Base-by-base conservation (phyloP, 768 basidiomycete species). In the Kwoniella dejecticola region DNA sequence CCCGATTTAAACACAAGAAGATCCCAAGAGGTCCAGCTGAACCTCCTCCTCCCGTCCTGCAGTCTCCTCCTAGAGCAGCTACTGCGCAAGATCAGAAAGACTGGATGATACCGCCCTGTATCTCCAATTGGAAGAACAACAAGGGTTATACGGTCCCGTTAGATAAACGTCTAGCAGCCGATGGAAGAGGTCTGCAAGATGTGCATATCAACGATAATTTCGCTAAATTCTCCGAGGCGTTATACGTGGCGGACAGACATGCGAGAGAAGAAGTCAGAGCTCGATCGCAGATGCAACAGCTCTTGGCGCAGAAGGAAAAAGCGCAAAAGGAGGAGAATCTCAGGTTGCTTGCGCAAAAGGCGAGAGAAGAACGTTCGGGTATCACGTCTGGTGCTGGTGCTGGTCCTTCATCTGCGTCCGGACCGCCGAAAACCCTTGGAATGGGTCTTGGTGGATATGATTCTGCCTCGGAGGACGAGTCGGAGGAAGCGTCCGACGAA, bases 111-210 rank as follows among this genome's bases (percentile, higher is more conserved):
- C 96, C 96, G 17, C 96, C 96, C 17, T 98, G 95, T 79, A 97
- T 99, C 62, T 95, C 91, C 26, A 99, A 99, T 81, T 99, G 96
- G 96, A 99, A 99, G 83, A 99, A 99, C 83, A 97, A 98, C 86
- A 99, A 98, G 81, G 96, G 96, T 84, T 99, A 94, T 79, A 98
- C 96, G 1, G 97, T 98, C 72, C 95, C 96, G 36, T 84, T 98
- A 31, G 96, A 98, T 77, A 98, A 99, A 81, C 90, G 95, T 66
- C 82, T 99, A 54, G 96, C 96, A 38, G 95, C 96, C 3, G 96
- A 98, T 79, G 95, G 95, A n/a, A 85, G 95, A 69, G 96, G 96
- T 60, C 83, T 99, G 31, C 96, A 99, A 80, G 96, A 99, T 77
- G 95, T 96, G 47, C 90, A 93, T 77, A 99, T 99, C 78, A 99